These are phyloP conservation scores for Teratosphaeria nubilosa DNA, from an alignment of 2,329 filamentous ascomycete species.

Conservation along the genomic window DNA sequence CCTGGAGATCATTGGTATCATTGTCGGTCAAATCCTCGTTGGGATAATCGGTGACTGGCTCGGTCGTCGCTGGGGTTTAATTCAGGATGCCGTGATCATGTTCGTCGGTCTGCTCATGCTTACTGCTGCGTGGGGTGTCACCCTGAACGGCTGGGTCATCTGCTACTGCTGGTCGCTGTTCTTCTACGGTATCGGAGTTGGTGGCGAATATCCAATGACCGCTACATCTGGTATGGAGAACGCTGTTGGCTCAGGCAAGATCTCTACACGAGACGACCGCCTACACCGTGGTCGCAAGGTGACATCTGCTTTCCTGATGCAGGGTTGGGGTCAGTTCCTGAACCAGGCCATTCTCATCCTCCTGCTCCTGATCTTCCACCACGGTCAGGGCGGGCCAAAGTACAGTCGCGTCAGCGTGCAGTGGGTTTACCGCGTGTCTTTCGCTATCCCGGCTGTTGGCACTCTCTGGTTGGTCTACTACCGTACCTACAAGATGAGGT, in stretches of 20 bases:
- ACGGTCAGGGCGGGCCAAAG: constrained; percentile 61
- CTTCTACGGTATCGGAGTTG: constrained; percentile 67
- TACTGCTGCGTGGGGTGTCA: constrained; percentile 79
- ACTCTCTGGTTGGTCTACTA: constrained; percentile 95
- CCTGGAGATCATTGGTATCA: constrained; percentile 89
- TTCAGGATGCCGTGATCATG: constrained; percentile 93
- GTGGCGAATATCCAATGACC: constrained; percentile 93
- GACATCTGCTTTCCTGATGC: constrained; percentile 93
- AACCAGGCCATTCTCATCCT: constrained; percentile 88
- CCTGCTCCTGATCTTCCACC: constrained; percentile 79
- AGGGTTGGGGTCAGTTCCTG: constrained; percentile 92
- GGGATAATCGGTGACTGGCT: constrained; percentile 73
- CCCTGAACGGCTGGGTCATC: constrained; percentile 85
- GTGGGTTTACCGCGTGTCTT: constrained; percentile 86
- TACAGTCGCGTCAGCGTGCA: constrained; percentile 71
- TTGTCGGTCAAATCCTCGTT: constrained; percentile 81
- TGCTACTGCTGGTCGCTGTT: constrained; percentile 94
- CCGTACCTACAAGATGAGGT: constrained; percentile 88
- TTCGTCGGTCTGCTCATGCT: constrained; percentile 86
- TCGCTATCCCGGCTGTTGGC: constrained; percentile 80
- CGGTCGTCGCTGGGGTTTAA: constrained; percentile 87
- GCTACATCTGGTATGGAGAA: constrained; percentile 79
- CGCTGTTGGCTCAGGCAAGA: constrained; percentile 69
- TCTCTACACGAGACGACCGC: constrained; percentile 86
- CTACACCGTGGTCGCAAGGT: constrained; percentile 93